Conservation (phyloP, 805 yeast species). For the Danielia oregonensis region DNA sequence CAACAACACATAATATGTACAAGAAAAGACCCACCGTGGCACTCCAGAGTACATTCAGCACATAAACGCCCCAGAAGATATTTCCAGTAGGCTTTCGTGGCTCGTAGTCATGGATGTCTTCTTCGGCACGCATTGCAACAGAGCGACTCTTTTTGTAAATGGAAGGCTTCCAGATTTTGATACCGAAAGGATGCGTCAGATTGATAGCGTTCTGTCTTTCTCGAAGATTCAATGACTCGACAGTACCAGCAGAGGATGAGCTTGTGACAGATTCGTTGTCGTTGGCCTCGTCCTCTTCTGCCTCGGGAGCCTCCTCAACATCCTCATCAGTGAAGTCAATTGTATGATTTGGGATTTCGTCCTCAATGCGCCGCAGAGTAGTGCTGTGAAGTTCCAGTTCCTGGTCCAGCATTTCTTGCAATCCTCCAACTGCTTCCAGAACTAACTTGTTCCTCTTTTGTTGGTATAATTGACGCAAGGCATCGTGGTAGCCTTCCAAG, state of each 20-base stretch:
- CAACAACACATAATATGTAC: constrained; percentile 47
- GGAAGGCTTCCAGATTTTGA: constrained; percentile 98
- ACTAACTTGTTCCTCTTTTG: constrained; percentile 14
- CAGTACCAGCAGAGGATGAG: constrained; percentile 41
- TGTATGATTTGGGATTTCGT: constrained; percentile 4
- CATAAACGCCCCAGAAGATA: constrained; percentile 57
- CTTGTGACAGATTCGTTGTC: constrained; percentile 27
- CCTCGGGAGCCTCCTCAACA: constrained; percentile 6
- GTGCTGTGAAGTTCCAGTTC: background rate
- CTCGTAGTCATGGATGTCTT: constrained; percentile 82
- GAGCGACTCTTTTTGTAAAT: constrained; percentile 89
- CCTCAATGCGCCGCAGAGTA: background rate
- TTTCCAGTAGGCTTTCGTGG: constrained; percentile 41
- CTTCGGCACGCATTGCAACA: constrained; percentile 86
- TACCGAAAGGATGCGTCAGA: constrained; percentile 96
- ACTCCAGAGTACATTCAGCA: constrained; percentile 75
- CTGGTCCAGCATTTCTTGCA: background rate
- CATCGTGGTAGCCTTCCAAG: constrained; percentile 71
- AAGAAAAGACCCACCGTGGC: constrained; percentile 66
- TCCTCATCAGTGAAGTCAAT: constrained; percentile 4
- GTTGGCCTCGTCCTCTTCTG: constrained; percentile 11
- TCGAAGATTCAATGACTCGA: constrained; percentile 81
- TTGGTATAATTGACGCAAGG: constrained; percentile 42
- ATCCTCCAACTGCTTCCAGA: background rate
- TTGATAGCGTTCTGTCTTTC: constrained; percentile 96